Base-by-base conservation (phyloP, 192 early-diverging fungal genomes). In the Ramicandelaber brevisporus region DNA sequence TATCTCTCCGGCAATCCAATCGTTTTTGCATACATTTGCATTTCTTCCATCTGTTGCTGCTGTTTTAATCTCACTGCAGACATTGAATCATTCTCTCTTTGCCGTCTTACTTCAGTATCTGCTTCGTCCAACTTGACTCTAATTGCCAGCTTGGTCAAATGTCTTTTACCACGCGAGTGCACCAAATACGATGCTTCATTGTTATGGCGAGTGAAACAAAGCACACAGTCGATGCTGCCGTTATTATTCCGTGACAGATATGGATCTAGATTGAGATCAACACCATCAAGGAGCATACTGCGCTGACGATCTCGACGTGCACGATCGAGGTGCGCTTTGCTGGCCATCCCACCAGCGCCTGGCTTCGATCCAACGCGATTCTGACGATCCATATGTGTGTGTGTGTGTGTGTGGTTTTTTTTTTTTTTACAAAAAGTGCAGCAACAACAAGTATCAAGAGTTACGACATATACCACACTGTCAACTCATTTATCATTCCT, bases 161-260 rank as follows among this genome's bases (percentile, higher is more conserved):
- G 90, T 57, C 93, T 96, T 39, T 96, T 96, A 33, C 87, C 90
- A 53, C 93, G 90, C 5, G 90, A 93, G 37, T 96, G 90, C 1
- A 87, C 82, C 11, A 96, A 55, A 46, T 96, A 96, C 1, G 73
- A 78, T 1, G 87, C 90, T 40, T 96, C 90, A 44, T 90, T 81
- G 29, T 63, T 80, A 48, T 83, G 79, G 8, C 80, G 53, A 4
- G 79, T 83, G 15, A 82, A 44, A 42, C 78, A 82, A 8, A 81
- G 55, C 46, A 76, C 78, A 49, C 77, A 81, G 37, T 81, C 77
- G 45, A 73, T 70, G 2, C 68, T 75, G 3, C 73, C 70, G 21
- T 73, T 43, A 33, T 90, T 69, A 56, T 84, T 78, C 61, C 82
- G 77, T 81, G 93, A 86, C 46, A 96, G 83, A 42, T 96, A 96